Base-by-base conservation (phyloP, 768 basidiomycete species). In the Fomitopsis pulvina region DNA sequence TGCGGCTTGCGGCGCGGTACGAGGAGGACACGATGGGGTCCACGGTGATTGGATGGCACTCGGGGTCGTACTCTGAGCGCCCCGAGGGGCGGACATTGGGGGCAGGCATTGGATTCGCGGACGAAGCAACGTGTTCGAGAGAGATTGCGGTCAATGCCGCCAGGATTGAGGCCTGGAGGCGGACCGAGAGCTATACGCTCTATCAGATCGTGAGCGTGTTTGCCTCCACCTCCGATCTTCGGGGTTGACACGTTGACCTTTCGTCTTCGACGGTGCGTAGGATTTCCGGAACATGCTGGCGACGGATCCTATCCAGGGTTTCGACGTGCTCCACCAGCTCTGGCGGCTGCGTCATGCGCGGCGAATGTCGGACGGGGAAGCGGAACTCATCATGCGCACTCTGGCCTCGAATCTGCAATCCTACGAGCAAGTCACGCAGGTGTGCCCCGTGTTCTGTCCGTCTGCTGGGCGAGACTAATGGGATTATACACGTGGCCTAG, bases 101-200 rank as follows among this genome's bases (percentile, higher is more conserved):
- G 8, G 85, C 85, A 49, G 95, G 95, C 2, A 74, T 87, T 14
- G 78, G 83, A 5, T 92, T 93, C 60, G 65, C 69, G 12, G 92
- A 95, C 50, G 92, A 95, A 20, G 63, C 63, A 0, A 66, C 73
- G 11, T 80, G 80, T 40, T 59, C 73, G 52, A 79, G 77, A 54
- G 95, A 99, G 63, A 71, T 96, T 47, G 72, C 75, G 37, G 72
- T 75, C 27, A 92, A 93, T 57, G 81, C 84, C 1, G 80, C 82
- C 58, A 79, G 95, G 29, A 92, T 98, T 32, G 96, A 98, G 61
- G 94, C 86, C 7, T 99, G 95, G 95, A 73, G 88, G 54, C 78
- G 78, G 61, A 95, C 90, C 4, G 81, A 79, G 54, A 83, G 79
- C 47, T 96, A 97, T 65, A 75, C 79, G 48, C 78, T 87, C 53